phyloP scores from a whole-genome alignment of 2,329 filamentous ascomycete genomes.

The Lecanicillium sp. region DNA sequence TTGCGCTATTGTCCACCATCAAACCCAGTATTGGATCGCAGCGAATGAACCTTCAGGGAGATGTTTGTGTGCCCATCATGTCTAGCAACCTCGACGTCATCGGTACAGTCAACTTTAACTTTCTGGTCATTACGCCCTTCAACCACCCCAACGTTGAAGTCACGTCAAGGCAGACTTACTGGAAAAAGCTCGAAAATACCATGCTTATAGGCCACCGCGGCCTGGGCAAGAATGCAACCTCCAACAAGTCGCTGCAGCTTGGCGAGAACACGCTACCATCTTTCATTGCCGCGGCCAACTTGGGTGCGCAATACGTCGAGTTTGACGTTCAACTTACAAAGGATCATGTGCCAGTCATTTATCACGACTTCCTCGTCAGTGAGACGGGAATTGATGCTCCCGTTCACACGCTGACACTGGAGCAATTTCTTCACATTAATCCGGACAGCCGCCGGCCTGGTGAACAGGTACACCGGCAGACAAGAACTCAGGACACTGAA shows the following conservation, averaged over 20 bases:
- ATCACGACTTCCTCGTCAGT: constrained; percentile 95
- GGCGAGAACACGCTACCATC: constrained; percentile 95
- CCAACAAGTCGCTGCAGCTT: constrained; percentile 80
- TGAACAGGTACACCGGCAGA: constrained; percentile 24
- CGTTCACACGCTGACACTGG: constrained; percentile 86
- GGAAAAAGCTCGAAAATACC: constrained; percentile 83
- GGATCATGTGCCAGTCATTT: constrained; percentile 95
- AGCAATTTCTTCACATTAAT: constrained; percentile 91
- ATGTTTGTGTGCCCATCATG: constrained; percentile 86
- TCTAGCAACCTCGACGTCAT: constrained; percentile 82
- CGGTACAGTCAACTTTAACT: constrained; percentile 93
- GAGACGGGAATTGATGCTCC: constrained; percentile 96
- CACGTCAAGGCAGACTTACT: constrained; percentile 86
- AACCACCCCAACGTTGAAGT: constrained; percentile 89
- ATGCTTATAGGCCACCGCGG: constrained; percentile 71
- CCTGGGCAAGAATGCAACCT: constrained; percentile 80
- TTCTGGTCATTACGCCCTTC: constrained; percentile 90
- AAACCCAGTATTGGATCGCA: constrained; percentile 76
- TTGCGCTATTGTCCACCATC: constrained; percentile 79
- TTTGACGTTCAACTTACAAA: constrained; percentile 97
- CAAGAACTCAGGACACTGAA: constrained; percentile 15
- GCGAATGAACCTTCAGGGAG: constrained; percentile 85
- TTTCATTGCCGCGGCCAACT: constrained; percentile 90
- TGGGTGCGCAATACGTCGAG: constrained; percentile 70
- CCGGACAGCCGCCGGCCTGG: constrained; percentile 36